phyloP scores from a whole-genome alignment of 2,329 filamentous ascomycete genomes.

The Aspergillus felis region DNA sequence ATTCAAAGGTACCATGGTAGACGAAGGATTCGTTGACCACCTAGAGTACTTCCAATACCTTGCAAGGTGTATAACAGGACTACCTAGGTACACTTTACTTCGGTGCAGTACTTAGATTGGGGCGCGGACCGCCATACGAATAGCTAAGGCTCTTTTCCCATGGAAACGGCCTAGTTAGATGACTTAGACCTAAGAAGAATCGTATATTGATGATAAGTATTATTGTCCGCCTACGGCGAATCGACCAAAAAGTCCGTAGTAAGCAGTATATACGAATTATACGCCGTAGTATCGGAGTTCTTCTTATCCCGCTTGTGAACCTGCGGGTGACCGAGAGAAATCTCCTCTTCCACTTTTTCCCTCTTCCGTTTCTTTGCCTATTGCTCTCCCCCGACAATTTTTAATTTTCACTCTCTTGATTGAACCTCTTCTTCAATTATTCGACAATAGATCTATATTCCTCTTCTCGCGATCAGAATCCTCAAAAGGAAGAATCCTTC shows the following conservation, averaged over 20 bases:
- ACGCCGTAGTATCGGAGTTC: not conserved
- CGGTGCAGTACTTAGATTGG: not conserved
- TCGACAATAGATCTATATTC: not conserved
- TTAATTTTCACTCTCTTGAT: not conserved
- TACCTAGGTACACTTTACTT: not conserved
- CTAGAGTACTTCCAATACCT: too few species aligned
- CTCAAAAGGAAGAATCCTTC: not conserved
- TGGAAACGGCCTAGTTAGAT: not conserved
- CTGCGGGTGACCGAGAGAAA: not conserved
- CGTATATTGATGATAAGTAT: not conserved
- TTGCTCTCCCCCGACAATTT: not conserved
- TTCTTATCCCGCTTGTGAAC: not conserved
- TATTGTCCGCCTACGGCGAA: too few species aligned
- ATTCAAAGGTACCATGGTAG: not conserved
- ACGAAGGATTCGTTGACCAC: not conserved
- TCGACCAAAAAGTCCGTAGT: not conserved
- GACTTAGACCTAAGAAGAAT: not conserved
- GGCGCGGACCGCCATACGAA: not conserved
- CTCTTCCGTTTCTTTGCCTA: not conserved
- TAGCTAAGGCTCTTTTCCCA: not conserved
- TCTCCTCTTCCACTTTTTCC: not conserved
- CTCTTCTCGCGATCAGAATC: not conserved
- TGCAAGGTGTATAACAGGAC: too few species aligned
- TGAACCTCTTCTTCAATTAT: too few species aligned
- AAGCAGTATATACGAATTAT: not conserved